phyloP scores from a whole-genome alignment of 176 grass and related monocot species.

The Musa itinerans region DNA sequence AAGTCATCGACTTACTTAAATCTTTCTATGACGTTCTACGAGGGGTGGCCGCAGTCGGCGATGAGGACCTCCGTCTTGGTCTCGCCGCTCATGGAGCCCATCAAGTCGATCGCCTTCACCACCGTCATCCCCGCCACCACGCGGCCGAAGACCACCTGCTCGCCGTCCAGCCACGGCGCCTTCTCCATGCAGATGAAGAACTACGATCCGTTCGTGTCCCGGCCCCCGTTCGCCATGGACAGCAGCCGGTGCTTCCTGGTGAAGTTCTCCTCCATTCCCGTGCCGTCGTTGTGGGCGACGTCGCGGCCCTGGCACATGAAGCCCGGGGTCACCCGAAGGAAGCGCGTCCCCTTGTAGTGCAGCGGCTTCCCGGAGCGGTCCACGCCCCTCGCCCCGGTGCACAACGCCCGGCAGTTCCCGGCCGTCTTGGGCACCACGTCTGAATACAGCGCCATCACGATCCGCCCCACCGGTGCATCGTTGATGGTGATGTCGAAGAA shows the following conservation, averaged over 20 bases:
- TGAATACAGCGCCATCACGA: constrained; percentile 3
- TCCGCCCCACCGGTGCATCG: not conserved
- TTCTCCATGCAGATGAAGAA: constrained; percentile 5
- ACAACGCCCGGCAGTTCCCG: constrained; percentile 2
- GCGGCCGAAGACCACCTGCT: constrained; percentile 1
- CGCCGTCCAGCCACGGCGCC: not conserved
- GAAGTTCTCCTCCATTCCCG: not conserved
- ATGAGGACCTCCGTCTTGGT: constrained; percentile 1
- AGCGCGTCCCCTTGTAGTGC: not conserved
- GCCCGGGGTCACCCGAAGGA: not conserved
- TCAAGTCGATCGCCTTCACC: not conserved
- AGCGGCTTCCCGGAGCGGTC: not conserved
- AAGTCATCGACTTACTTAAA: too few species aligned
- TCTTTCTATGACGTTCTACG: not conserved
- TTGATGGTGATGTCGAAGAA: not conserved
- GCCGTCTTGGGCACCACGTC: not conserved
- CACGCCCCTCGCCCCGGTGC: not conserved
- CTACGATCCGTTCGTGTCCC: not conserved
- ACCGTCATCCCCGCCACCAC: not conserved
- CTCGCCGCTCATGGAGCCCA: not conserved
- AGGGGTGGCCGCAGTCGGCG: constrained; percentile 5
- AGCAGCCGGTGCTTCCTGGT: constrained; percentile 3
- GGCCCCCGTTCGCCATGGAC: not conserved
- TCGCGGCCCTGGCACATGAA: constrained; percentile 6
- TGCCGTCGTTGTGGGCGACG: not conserved